phyloP scores from a whole-genome alignment of 495 filamentous ascomycete genomes.

The Trichoderma parareesei region DNA sequence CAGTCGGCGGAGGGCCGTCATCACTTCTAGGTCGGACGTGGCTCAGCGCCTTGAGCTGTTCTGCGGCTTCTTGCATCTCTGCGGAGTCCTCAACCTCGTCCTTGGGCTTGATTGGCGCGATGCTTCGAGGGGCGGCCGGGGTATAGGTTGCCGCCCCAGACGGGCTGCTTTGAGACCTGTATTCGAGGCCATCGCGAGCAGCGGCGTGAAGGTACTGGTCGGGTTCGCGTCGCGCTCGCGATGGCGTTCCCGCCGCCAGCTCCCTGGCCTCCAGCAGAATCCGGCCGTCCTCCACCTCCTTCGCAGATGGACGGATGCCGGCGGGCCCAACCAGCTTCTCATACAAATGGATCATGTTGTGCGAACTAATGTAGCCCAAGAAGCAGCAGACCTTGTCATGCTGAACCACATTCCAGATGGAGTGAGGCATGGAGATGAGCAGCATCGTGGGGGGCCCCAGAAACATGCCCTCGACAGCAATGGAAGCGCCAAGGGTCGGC shows the following conservation, averaged over 20 bases:
- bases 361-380: constrained; percentile 46
- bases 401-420: constrained; percentile 48
- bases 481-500: constrained; percentile 38
- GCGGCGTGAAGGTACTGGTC: neutral
- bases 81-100: constrained; percentile 48
- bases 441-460: constrained; percentile 49
- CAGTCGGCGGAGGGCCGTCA: constrained; percentile 23
- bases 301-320: constrained; percentile 28
- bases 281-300: constrained; percentile 42
- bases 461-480: constrained; percentile 51
- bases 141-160: neutral
- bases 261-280: constrained; percentile 39
- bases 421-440: constrained; percentile 47
- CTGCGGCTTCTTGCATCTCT: constrained; percentile 52
- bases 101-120: constrained; percentile 24
- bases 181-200: neutral
- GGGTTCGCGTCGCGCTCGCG: constrained; percentile 16
- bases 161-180: constrained; percentile 5
- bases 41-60: constrained; percentile 50
- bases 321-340: constrained; percentile 40
- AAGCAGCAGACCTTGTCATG: constrained; percentile 51
- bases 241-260: constrained; percentile 23
- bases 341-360: constrained; percentile 51
- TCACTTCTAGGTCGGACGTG: constrained; percentile 44
- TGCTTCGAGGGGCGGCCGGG: neutral